phyloP scores from a whole-genome alignment of 2,329 filamentous ascomycete genomes.

The Talaromyces sp. region DNA sequence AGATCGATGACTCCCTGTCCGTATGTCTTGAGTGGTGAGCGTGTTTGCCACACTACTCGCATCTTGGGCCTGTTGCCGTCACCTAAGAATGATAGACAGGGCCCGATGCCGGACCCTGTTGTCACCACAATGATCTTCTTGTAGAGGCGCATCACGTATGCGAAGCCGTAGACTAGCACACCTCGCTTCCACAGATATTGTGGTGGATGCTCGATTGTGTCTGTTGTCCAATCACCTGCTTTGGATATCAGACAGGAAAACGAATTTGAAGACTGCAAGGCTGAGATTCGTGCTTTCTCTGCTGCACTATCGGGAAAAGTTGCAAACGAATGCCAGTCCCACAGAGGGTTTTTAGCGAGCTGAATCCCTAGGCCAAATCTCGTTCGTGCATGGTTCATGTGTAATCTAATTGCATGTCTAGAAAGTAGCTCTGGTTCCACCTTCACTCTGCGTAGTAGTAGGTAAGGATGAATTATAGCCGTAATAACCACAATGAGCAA shows the following conservation, averaged over 20 bases:
- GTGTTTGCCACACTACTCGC: slow-evolving; percentile 68
- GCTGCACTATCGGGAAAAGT: slow-evolving; percentile 56
- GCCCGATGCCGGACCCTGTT: slow-evolving; percentile 71
- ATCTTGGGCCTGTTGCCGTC: slow-evolving; percentile 40
- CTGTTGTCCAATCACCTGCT: slow-evolving; percentile 70
- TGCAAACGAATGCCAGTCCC: slow-evolving; percentile 74
- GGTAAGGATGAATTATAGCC: slow-evolving; percentile 69
- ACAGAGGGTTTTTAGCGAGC: slow-evolving; percentile 60
- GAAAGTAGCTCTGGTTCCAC: slow-evolving; percentile 68
- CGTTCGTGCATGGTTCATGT: slow-evolving; percentile 63
- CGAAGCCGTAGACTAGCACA: slow-evolving; percentile 63
- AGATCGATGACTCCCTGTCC: slow-evolving; percentile 55
- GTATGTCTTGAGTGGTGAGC: slow-evolving; percentile 60
- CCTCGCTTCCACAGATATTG: slow-evolving; percentile 65
- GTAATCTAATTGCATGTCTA: slow-evolving; percentile 66
- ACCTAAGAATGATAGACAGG: slow-evolving; percentile 61
- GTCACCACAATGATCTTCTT: slow-evolving; percentile 63
- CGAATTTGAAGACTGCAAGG: neutral
- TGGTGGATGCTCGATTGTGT: slow-evolving; percentile 60
- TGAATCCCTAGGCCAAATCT: slow-evolving; percentile 57
- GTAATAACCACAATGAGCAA: slow-evolving; percentile 62
- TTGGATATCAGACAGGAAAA: slow-evolving; percentile 70
- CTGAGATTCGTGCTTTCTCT: slow-evolving; percentile 38
- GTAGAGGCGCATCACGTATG: slow-evolving; percentile 66
- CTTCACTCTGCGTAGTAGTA: slow-evolving; percentile 63